Evolutionary conservation across 2,329 filamentous ascomycete species (phyloP), one percentile per base, ranked within the genome.

Genomic region (Ophiocordyceps unilateralis): DNA sequence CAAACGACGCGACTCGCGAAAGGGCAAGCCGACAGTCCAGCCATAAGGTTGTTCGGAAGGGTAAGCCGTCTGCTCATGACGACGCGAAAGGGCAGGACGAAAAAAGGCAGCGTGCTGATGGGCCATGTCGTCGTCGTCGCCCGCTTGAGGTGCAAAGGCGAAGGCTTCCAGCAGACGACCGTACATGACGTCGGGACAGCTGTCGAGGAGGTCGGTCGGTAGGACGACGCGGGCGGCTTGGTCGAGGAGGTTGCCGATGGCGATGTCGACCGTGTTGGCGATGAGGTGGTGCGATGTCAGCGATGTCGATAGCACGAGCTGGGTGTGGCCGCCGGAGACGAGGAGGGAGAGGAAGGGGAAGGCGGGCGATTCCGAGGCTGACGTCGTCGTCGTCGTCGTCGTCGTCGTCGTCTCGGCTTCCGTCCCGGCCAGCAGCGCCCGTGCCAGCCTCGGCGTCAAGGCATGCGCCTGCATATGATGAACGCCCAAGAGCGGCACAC

Each of bases 381-480:
- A 3, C 34, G 19, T 24, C 14, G 17, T 15, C 22, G 12, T 17
- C 15, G 17, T 10, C 32, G 7, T 36, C 32, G n/a, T 19, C 32
- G 5, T 36, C 32, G 4, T 36, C 32, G 4, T 19, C 3, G 12
- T 12, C 24, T 12, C 24, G n/a, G 4, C 32, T 11, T 22, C 34
- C 4, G 9, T 45, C 49, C 50, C 50, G n/a, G n/a, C n/a, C 42
- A 66, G 56, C 46, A 89, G 60, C 5, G 83, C 82, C 26, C 67
- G 63, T 4, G 81, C 78, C 37, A 98, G 72, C 10, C 86, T 72
- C 15, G 89, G 83, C 17, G 91, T 96, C 48, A 98, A 65, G 17
- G 91, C 82, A 60, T 98, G 91, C 11, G 88, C 91, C 58, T 95
- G 88, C 91, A 98, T 96, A 60, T 98, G 91, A 59, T 98, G 83